Evolutionary conservation across 768 basidiomycete species (phyloP), one percentile per base, ranked within the genome.

Genomic region (Auriscalpium orientale): DNA sequence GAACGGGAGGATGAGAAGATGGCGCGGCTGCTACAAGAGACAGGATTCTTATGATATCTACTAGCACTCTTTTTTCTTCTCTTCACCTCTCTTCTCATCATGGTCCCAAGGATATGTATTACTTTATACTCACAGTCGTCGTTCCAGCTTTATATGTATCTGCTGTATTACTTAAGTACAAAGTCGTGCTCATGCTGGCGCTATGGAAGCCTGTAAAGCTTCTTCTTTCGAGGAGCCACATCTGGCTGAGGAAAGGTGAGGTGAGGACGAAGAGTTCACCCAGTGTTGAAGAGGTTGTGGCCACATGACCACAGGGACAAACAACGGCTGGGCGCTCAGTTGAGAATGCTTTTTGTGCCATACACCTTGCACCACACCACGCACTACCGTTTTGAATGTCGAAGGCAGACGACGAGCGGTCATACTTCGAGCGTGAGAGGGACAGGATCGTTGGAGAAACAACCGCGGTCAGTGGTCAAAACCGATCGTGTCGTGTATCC

Each of bases 1-100:
- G 95, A 99, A 72, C 79, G 92, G 47, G 95, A 98, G 63, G 93
- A 95, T 62, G 95, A 97, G 74, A 92, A 93, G 77, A 95, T 97
- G 91, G 90, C 91, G 9, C 78, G 91, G 49, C 72, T 93, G 57
- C 72, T 93, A 45, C 91, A 93, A 67, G 91, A 93, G 70, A 91
- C 88, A 57, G 91, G 91, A 44, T 93, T 93, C 75, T 72, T 91
- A 72, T 91, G 67, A 45, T 55, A 28, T 45, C n/a, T 44, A 15
- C 13, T 20, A 33, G 16, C 35, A 12, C 50, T 10, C 15, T 18
- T 34, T 58, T 37, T 44, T 43, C 34, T 43, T 8, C 44, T 36
- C 16, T 22, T 21, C 49, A 40, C 34, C 36, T 40, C 37, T 43
- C n/a, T 44, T 45, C 53, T 52, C 46, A 15, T 43, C 18, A 18